These are phyloP conservation scores for Cordyceps tenuipes DNA, from an alignment of 2,329 filamentous ascomycete species.

Conservation along the genomic window DNA sequence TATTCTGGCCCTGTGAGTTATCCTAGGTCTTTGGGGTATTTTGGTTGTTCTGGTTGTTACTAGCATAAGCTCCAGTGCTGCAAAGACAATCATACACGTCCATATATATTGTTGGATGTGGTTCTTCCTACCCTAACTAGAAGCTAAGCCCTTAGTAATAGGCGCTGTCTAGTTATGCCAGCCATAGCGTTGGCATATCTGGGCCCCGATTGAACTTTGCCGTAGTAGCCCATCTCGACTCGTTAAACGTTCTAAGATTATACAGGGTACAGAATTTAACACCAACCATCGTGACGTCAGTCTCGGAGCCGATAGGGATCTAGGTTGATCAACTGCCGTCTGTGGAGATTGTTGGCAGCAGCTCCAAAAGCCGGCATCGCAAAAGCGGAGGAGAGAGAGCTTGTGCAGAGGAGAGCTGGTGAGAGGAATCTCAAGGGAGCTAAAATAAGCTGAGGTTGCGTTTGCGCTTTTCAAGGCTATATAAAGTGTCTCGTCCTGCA, in stretches of 20 bases:
- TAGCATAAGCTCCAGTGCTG: too few relatives aligned
- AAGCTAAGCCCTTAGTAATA: conserved; percentile 33
- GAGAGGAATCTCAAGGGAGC: not conserved
- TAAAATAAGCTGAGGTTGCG: not conserved
- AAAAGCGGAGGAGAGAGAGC: conserved; percentile 12
- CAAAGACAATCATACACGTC: too few relatives aligned
- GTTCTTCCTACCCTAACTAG: conserved; percentile 22
- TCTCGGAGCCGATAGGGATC: conserved; percentile 26
- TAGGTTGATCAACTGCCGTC: conserved; percentile 8
- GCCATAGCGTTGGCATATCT: conserved; percentile 37
- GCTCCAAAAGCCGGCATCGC: too few relatives aligned
- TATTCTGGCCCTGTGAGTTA: too few relatives aligned
- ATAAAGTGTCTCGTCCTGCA: too few relatives aligned
- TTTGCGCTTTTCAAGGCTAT: too few relatives aligned
- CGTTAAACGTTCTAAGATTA: conserved; percentile 34
- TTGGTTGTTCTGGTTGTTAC: too few relatives aligned
- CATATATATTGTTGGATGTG: too few relatives aligned
- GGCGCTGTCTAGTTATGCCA: conserved; percentile 35
- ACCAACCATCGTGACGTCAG: conserved; percentile 31
- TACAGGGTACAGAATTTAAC: conserved; percentile 40
- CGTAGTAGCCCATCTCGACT: conserved; percentile 40
- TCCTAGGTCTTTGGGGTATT: too few relatives aligned
- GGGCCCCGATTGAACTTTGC: conserved; percentile 39
- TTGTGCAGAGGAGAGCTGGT: conserved; percentile 5
- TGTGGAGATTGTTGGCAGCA: conserved; percentile 10